phyloP scores from a whole-genome alignment of 345 rosid species.

The Eucalyptus cloeziana region DNA sequence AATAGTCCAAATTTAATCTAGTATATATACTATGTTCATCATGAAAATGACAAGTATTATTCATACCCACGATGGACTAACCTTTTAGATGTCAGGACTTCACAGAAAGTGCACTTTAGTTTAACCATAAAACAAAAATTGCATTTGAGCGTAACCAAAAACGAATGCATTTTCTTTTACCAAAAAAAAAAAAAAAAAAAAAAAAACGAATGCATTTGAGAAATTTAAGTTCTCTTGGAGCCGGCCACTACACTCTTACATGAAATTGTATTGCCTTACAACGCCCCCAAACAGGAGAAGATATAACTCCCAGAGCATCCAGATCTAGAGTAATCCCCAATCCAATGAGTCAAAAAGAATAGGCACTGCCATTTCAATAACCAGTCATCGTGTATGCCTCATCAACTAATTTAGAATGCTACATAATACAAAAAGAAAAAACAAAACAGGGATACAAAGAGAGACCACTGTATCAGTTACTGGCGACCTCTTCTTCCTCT shows the following conservation, averaged over 20 bases:
- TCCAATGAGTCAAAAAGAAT: neutral
- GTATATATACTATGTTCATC: neutral
- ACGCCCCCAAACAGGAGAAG: neutral
- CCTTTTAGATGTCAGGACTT: neutral
- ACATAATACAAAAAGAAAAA: neutral
- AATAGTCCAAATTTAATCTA: neutral
- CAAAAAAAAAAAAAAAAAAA: too few species aligned
- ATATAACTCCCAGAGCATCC: neutral
- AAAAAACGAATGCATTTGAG: neutral
- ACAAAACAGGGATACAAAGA: neutral
- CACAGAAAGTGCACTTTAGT: neutral
- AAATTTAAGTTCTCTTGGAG: neutral
- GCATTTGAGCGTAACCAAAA: neutral
- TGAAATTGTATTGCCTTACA: neutral
- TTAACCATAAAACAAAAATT: neutral
- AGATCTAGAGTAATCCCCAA: neutral
- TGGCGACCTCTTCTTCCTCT: constrained; percentile 22
- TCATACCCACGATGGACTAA: neutral
- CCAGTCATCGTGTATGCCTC: neutral
- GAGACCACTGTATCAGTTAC: neutral
- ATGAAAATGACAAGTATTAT: neutral
- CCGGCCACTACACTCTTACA: neutral
- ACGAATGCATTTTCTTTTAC: neutral
- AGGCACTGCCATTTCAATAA: neutral
- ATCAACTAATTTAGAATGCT: neutral